These are phyloP conservation scores for Metarhizium rileyi DNA, from an alignment of 2,329 filamentous ascomycete species.

Conservation along the genomic window DNA sequence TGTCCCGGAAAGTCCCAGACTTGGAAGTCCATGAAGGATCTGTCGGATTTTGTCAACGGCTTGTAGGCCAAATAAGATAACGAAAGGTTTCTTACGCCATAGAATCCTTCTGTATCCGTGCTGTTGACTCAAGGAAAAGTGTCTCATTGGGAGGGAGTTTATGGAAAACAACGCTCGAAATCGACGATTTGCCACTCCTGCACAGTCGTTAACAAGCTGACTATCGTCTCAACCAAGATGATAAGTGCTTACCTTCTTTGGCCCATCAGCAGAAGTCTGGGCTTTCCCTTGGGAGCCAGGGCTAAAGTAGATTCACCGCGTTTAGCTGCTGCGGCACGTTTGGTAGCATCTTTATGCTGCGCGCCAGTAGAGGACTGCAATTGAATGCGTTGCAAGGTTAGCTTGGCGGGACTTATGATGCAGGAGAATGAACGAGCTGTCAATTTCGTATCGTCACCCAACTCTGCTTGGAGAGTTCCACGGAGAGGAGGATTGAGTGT, in stretches of 20 bases:
- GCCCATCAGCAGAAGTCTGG: slow-evolving; percentile 86
- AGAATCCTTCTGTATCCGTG: slow-evolving; percentile 85
- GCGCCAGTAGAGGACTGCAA: slow-evolving; percentile 49
- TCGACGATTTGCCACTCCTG: slow-evolving; percentile 96
- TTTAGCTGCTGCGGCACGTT: slow-evolving; percentile 35
- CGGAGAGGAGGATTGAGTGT: slow-evolving; percentile 23
- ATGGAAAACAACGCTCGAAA: slow-evolving; percentile 98
- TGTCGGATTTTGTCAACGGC: slow-evolving; percentile 26
- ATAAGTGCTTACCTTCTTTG: slow-evolving; percentile 63
- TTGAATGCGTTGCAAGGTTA: slow-evolving; percentile 53
- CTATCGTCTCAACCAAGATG: background rate
- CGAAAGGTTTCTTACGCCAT: slow-evolving; percentile 63
- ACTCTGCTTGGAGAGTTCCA: slow-evolving; percentile 14
- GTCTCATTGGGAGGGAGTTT: slow-evolving; percentile 95
- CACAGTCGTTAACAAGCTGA: background rate
- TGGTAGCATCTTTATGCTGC: slow-evolving; percentile 38
- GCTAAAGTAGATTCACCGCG: slow-evolving; percentile 34
- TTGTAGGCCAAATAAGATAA: slow-evolving; percentile 11
- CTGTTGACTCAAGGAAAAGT: slow-evolving; percentile 89
- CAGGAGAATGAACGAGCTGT: slow-evolving; percentile 20
- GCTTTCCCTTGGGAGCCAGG: slow-evolving; percentile 55
- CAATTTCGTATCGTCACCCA: slow-evolving; percentile 17
- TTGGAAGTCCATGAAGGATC: slow-evolving; percentile 98
- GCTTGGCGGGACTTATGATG: slow-evolving; percentile 45
- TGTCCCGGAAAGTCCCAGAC: slow-evolving; percentile 97